Evolutionary conservation across 345 rosid species (phyloP), one percentile per base, ranked within the genome.

Genomic region (Noccaea caerulescens): DNA sequence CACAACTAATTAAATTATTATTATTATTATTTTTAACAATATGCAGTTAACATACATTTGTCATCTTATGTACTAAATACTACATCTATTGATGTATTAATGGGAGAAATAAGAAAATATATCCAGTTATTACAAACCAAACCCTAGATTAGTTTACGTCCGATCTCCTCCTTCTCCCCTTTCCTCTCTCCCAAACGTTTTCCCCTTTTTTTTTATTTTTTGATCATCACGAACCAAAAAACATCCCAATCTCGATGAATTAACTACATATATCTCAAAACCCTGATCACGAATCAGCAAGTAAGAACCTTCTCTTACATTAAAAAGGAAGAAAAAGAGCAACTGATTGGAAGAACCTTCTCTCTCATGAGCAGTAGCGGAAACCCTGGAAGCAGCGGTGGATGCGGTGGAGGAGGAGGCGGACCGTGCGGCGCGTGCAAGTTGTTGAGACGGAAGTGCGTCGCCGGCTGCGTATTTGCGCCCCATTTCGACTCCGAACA

Each of bases 361-460:
- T n/a, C n/a, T n/a, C n/a, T n/a, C n/a, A 77, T 77, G 80, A 77
- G 43, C 52, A 34, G 54, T 75, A 44, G 58, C 41, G 68, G 68
- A 88, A 39, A 76, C 56, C 77, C 86, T 27, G 72, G 76, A 2
- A 68, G 85, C 34, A 76, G 80, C 30, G 32, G 78, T 27, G 84
- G 84, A 0, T 63, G 83, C 14, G 76, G 67, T 8, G 75, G 75
- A 41, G 77, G 78, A 11, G 80, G 83, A n/a, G 76, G 83, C 58
- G 89, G 93, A n/a, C 97, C 98, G 58, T 85, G 96, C 53, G 97
- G 96, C 12, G 98, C 98, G 53, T 93, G 97, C 80, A 90, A 90
- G 82, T 87, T 90, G 65, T 72, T 93, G 45, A 63, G 96, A 58
- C 74, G 93, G 49, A 93, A 90, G 77, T 93, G 98, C 41, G 84